phyloP scores from a whole-genome alignment of 257 asterid species.

The Solanum etuberosum region DNA sequence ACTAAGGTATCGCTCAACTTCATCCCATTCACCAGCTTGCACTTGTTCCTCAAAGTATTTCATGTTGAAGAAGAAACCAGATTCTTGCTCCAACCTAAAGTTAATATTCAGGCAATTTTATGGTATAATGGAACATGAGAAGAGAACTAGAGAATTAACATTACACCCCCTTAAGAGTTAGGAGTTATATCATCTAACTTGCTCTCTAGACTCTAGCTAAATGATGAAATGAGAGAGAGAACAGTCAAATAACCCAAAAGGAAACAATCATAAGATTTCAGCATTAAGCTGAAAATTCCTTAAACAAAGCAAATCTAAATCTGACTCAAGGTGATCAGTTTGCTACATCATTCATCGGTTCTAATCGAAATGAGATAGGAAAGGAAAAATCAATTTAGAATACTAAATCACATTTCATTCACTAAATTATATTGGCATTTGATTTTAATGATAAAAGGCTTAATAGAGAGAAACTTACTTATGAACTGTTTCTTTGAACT shows the following conservation, averaged over 20 bases:
- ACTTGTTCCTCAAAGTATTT: slow-evolving; percentile 90
- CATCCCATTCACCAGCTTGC: slow-evolving; percentile 98
- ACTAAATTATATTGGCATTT: neutral
- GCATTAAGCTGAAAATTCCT: neutral
- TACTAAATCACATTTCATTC: neutral
- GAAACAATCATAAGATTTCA: neutral
- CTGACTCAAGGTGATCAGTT: neutral
- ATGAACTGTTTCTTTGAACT: slow-evolving; percentile 93
- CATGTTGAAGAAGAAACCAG: slow-evolving; percentile 93
- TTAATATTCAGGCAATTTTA: neutral
- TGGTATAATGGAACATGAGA: neutral
- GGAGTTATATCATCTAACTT: neutral
- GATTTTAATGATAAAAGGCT: neutral
- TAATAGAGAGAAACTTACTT: slow-evolving; percentile 36
- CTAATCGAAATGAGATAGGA: neutral
- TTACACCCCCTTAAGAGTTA: neutral
- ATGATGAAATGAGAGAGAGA: neutral
- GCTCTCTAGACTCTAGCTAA: neutral
- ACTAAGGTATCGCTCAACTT: slow-evolving; percentile 74
- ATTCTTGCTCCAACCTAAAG: slow-evolving; percentile 88
- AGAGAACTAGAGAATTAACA: neutral
- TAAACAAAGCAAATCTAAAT: neutral
- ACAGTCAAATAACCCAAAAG: neutral
- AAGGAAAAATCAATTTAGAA: neutral
- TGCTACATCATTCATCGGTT: neutral